These are phyloP conservation scores for Alternaria sp. DNA, from an alignment of 2,329 filamentous ascomycete genomes.

Conservation along the genomic window DNA sequence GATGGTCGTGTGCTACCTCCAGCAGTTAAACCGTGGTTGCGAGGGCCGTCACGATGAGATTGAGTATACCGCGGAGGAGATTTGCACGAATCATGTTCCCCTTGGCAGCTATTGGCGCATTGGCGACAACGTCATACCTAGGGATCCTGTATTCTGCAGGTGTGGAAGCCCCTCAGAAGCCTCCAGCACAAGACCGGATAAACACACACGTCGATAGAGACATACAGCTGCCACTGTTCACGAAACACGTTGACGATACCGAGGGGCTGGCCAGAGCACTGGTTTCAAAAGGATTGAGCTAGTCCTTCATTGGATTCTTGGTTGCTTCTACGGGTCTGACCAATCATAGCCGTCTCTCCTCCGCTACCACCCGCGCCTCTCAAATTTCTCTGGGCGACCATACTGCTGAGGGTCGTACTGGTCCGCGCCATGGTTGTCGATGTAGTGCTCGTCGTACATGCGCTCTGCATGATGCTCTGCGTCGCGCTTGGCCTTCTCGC, in stretches of 20 bases:
- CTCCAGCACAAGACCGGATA: not conserved
- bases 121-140: slow-evolving; percentile 12
- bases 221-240: not conserved
- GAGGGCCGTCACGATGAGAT: not conserved
- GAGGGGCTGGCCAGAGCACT: not conserved
- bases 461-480: slow-evolving; percentile 52
- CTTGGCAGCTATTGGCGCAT: slow-evolving; percentile 11
- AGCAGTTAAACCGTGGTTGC: not conserved
- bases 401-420: slow-evolving; percentile 56
- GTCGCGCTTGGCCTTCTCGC: slow-evolving; percentile 55
- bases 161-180: not conserved
- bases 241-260: not conserved
- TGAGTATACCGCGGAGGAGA: not conserved
- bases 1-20: not conserved
- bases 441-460: slow-evolving; percentile 59
- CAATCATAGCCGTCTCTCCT: not conserved
- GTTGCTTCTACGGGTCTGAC: not conserved
- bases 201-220: not conserved
- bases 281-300: not conserved
- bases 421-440: slow-evolving; percentile 47
- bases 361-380: slow-evolving; percentile 36
- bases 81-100: slow-evolving; percentile 15
- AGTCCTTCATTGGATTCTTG: not conserved
- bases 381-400: slow-evolving; percentile 40
- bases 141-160: not conserved